Evolutionary conservation across 140 eudicot genomes (phyloP).

Genomic region (Ambrosia hybrid): DNA sequence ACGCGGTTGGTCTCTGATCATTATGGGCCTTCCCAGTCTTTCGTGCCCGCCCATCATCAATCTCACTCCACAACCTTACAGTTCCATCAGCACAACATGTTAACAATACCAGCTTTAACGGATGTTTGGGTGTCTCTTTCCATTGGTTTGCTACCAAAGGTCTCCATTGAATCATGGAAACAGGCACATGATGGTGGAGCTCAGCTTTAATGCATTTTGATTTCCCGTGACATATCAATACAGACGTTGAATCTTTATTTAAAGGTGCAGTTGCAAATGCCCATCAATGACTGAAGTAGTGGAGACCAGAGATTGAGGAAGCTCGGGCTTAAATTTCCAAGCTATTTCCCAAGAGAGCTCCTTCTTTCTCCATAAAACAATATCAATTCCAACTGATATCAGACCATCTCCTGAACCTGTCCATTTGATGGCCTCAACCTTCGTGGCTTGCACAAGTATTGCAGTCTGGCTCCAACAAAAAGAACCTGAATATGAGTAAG

Average conservation of each 20-base stretch:
- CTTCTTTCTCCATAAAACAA: constrained; percentile 75
- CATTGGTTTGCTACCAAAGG: constrained; percentile 56
- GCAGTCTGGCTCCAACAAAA: constrained; percentile 99
- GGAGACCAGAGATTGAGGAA: constrained; percentile 74
- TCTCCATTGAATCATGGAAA: constrained; percentile 92
- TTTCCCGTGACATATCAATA: constrained; percentile 53
- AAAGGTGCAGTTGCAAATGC: constrained; percentile 68
- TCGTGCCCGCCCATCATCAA: constrained; percentile 63
- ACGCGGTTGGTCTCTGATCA: constrained; percentile 47
- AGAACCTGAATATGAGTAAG: constrained; percentile 99
- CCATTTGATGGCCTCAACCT: constrained; percentile 73
- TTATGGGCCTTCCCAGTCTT: constrained; percentile 46
- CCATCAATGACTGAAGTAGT: constrained; percentile 74
- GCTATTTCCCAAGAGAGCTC: constrained; percentile 72
- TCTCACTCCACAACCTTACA: constrained; percentile 89
- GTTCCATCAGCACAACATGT: constrained; percentile 91
- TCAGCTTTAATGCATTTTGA: constrained; percentile 50
- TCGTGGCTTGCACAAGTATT: constrained; percentile 58
- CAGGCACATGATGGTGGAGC: constrained; percentile 73
- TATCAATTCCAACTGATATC: constrained; percentile 70
- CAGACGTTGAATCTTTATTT: constrained; percentile 38
- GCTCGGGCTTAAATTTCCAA: constrained; percentile 62
- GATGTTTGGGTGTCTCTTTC: constrained; percentile 36
- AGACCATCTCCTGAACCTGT: constrained; percentile 92
- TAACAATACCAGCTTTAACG: constrained; percentile 53